phyloP scores from a whole-genome alignment of 768 basidiomycete genomes.

The Leccinum disarticulatum region DNA sequence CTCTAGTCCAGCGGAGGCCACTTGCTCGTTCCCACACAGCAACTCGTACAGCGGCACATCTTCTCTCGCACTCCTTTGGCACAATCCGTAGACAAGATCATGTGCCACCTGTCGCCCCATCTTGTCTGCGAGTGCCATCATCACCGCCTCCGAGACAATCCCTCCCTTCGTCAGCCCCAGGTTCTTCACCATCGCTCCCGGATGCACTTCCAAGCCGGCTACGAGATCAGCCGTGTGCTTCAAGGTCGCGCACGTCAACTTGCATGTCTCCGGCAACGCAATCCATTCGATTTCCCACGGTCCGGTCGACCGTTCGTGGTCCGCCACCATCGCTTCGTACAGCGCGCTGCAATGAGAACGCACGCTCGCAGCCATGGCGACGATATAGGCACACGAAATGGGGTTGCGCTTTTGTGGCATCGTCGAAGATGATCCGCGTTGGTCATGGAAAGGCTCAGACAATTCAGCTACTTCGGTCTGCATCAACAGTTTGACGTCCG shows the following conservation, averaged over 20 bases:
- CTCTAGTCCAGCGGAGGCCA: conserved; percentile 27
- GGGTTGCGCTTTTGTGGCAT: conserved; percentile 55
- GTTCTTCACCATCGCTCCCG: conserved; percentile 41
- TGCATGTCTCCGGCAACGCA: conserved; percentile 44
- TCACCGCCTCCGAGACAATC: conserved; percentile 46
- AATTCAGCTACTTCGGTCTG: conserved; percentile 48
- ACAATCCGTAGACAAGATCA: conserved; percentile 44
- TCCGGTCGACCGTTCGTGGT: conserved; percentile 48
- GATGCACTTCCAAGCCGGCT: conserved; percentile 41
- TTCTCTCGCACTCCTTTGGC: conserved; percentile 30
- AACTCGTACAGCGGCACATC: conserved; percentile 34
- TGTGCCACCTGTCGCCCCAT: conserved; percentile 47
- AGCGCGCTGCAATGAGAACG: conserved; percentile 40
- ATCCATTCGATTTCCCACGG: conserved; percentile 56
- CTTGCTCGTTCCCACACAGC: conserved; percentile 30
- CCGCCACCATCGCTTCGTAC: conserved; percentile 48
- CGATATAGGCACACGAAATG: conserved; percentile 45
- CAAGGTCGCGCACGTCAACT: conserved; percentile 41
- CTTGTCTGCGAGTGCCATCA: conserved; percentile 44
- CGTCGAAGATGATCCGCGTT: conserved; percentile 48
- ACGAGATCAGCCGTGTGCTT: conserved; percentile 38
- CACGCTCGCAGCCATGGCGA: conserved; percentile 42
- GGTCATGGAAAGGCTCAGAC: conserved; percentile 43
- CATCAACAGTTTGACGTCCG: conserved; percentile 46
- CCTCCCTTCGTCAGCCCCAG: conserved; percentile 39